Percentiles rank a stretch among this genome's conserved stretches.
These are phyloP conservation scores for Apocynum venetum DNA, from an alignment of 257 asterid genomes.

Conservation along the genomic window DNA sequence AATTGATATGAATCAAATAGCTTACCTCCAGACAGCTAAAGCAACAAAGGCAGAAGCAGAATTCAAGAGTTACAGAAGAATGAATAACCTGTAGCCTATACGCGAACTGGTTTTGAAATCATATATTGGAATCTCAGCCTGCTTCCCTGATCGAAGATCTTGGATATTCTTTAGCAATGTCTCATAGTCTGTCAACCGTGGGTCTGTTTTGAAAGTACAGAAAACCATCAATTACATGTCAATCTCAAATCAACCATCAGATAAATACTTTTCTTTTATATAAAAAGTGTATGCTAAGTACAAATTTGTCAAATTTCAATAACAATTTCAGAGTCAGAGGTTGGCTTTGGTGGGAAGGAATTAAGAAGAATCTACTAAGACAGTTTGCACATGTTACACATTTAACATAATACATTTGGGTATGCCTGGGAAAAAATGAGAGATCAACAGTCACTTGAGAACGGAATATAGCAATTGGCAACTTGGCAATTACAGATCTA, in stretches of 20 bases:
- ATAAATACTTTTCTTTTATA: not conserved
- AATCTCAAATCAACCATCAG: not conserved
- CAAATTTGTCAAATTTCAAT: not conserved
- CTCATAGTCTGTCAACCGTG: slow-evolving; percentile 96
- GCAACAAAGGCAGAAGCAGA: not conserved
- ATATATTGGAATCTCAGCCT: slow-evolving; percentile 79
- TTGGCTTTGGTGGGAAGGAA: not conserved
- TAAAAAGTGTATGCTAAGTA: not conserved
- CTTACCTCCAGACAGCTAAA: slow-evolving; percentile 5
- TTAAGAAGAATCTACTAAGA: not conserved
- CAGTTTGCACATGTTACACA: not conserved
- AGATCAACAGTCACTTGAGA: not conserved
- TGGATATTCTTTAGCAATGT: slow-evolving; percentile 79
- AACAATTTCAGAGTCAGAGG: not conserved
- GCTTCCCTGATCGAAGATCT: slow-evolving; percentile 79
- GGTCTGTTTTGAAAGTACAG: slow-evolving; percentile 48
- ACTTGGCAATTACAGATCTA: not conserved
- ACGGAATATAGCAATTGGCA: not conserved
- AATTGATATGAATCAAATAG: slow-evolving; percentile 1
- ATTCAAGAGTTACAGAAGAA: slow-evolving; percentile 8
- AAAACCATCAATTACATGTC: not conserved
- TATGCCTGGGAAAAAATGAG: not conserved
- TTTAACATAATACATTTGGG: not conserved
- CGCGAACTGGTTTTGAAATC: slow-evolving; percentile 98
- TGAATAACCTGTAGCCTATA: slow-evolving; percentile 77